Conservation (phyloP, 164 flowering plant genomes). For the Brasenia schreberi region DNA sequence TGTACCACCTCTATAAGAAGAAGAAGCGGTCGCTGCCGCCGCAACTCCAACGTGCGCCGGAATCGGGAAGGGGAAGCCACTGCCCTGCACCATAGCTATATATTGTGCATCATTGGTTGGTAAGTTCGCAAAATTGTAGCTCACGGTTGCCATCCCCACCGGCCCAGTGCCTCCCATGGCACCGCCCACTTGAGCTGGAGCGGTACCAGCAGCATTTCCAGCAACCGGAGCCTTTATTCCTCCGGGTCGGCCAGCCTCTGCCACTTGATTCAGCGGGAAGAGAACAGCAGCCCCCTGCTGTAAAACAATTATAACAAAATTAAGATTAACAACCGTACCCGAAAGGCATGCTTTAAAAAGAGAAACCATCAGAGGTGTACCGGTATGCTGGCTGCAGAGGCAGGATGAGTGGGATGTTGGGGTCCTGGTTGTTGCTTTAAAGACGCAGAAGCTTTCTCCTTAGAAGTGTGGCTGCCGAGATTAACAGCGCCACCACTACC, state of each 20-base stretch:
- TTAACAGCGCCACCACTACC: constrained; percentile 17
- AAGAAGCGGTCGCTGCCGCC: constrained; percentile 11
- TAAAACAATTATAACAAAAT: constrained; percentile 6
- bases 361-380: neutral
- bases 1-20: constrained; percentile 47
- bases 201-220: constrained; percentile 22
- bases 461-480: constrained; percentile 10
- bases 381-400: constrained; percentile 47
- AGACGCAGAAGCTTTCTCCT: constrained; percentile 36
- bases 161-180: constrained; percentile 12
- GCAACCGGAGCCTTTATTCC: constrained; percentile 27
- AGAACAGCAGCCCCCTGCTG: constrained; percentile 80
- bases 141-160: constrained; percentile 25
- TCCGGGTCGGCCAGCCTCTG: constrained; percentile 35
- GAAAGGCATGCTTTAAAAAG: neutral
- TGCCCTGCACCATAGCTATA: constrained; percentile 71
- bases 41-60: constrained; percentile 61
- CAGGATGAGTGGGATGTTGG: constrained; percentile 57
- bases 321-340: neutral
- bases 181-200: constrained; percentile 21
- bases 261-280: constrained; percentile 77
- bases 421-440: constrained; percentile 66
- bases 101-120: constrained; percentile 74
- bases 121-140: constrained; percentile 61
- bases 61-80: constrained; percentile 65